Base-by-base conservation (phyloP, 2,329 filamentous ascomycete species). In the Pseudocercospora cruenta region DNA sequence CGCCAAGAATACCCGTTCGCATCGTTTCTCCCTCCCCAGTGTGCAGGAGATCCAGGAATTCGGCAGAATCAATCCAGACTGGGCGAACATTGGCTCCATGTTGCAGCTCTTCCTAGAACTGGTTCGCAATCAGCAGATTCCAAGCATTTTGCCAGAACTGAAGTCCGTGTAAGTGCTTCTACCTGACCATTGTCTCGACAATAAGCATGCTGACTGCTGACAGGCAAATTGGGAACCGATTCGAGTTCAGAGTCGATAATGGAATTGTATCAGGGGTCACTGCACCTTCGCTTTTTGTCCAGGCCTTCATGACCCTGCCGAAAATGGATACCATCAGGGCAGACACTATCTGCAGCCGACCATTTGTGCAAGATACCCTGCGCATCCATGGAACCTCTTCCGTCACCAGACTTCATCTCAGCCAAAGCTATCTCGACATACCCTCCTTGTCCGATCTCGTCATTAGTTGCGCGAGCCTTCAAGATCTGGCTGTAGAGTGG, bases 321-420 rank as follows among this genome's bases (percentile, higher is more conserved):
- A 39, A 39, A 39, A n/a, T n/a, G 36, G 36, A 39, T 1, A 39
- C 4, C 6, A n/a, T 39, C 36, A 39, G 36, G 14, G 36, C 36
- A 39, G 36, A 39, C 3, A n/a, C 36, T n/a, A 39, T 39, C 36
- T n/a, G 36, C 36, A 39, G 36, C 16, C 14, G 16, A 14, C 12
- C 14, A 39, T 16, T 16, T 39, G 16, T n/a, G 36, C 36, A 16
- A 6, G 36, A 16, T 39, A n/a, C 4, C 36, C 36, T 1, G 36
- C 36, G 14, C 36, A 39, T 16, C 5, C 14, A n/a, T n/a, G 58
- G 33, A 4, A 26, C 9, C 8, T 60, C 33, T 24, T 21, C 33
- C n/a, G 24, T 60, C 39, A 60, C 39, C 19, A 33, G 39, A 47
- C 33, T 60, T 16, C 36, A 60, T 8, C 39, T 60, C 19, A n/a